Evolutionary conservation across 2,329 filamentous ascomycete genomes (phyloP).

Genomic region (Aspergillus proliferans): DNA sequence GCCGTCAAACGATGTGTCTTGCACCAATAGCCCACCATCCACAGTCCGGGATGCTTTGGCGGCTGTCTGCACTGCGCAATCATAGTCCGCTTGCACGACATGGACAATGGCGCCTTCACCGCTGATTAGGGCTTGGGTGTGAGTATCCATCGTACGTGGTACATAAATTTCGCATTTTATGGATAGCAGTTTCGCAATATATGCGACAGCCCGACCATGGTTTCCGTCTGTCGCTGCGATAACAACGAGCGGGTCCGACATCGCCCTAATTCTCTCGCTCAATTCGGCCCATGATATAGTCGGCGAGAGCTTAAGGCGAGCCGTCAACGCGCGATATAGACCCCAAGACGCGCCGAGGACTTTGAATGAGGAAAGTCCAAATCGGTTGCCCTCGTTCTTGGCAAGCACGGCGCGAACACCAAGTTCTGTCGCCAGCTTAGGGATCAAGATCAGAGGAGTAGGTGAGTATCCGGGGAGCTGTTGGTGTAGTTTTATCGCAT

Average conservation of each 20-base stretch:
- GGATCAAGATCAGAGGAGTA: slow-evolving; percentile 52
- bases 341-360: slow-evolving; percentile 75
- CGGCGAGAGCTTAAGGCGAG: slow-evolving; percentile 39
- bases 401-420: slow-evolving; percentile 54
- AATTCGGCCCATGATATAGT: slow-evolving; percentile 43
- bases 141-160: slow-evolving; percentile 50
- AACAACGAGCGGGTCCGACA: slow-evolving; percentile 35
- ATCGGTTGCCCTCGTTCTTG: slow-evolving; percentile 65
- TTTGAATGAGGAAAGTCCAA: slow-evolving; percentile 70
- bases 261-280: slow-evolving; percentile 23
- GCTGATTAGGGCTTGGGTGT: slow-evolving; percentile 51
- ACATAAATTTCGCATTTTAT: slow-evolving; percentile 57
- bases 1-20: slow-evolving; percentile 62
- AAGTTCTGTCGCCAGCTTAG: slow-evolving; percentile 51
- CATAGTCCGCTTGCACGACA: slow-evolving; percentile 56
- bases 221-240: slow-evolving; percentile 70
- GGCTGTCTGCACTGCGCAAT: slow-evolving; percentile 53
- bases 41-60: slow-evolving; percentile 31
- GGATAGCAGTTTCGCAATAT: slow-evolving; percentile 57
- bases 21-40: slow-evolving; percentile 51
- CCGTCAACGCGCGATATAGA: slow-evolving; percentile 52
- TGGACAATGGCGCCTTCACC: slow-evolving; percentile 58
- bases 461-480: slow-evolving; percentile 51
- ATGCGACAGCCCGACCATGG: slow-evolving; percentile 65
- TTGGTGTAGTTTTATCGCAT: slow-evolving; percentile 46